phyloP scores from a whole-genome alignment of 2,329 filamentous ascomycete genomes.

The Neoarthrinium moseri region DNA sequence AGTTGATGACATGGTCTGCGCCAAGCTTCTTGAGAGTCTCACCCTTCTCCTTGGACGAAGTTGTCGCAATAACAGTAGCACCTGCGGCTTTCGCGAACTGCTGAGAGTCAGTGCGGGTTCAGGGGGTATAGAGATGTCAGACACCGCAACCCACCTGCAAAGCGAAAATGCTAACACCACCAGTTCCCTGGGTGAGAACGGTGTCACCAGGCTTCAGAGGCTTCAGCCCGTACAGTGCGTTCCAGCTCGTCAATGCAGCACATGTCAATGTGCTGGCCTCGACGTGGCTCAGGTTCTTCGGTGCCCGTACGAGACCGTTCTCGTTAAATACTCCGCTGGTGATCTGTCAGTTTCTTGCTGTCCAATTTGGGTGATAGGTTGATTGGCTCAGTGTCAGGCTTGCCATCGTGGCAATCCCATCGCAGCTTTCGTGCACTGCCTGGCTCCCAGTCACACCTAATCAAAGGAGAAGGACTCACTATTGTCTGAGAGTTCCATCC shows the following conservation, averaged over 20 bases:
- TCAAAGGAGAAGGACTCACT: no score
- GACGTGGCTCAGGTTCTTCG: constrained; percentile 49
- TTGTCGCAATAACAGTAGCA: constrained; percentile 48
- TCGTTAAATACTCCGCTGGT: constrained; percentile 25
- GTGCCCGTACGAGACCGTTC: constrained; percentile 63
- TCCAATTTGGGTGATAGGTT: no score
- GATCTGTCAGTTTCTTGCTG: no score
- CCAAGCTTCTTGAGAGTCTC: constrained; percentile 43
- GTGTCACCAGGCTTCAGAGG: constrained; percentile 52
- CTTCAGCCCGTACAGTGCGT: constrained; percentile 38
- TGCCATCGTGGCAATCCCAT: no score
- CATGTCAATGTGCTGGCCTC: constrained; percentile 60
- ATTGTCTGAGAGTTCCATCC: constrained; percentile 67
- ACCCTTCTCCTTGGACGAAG: constrained; percentile 43
- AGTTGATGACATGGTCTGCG: constrained; percentile 50
- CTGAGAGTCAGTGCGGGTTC: no score
- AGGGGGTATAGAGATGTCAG: no score
- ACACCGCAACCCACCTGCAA: constrained; percentile 46
- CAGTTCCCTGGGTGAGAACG: constrained; percentile 70
- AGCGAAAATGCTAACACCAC: constrained; percentile 66
- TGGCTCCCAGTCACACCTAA: no score
- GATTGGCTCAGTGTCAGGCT: no score
- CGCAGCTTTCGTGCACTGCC: no score
- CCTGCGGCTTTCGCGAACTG: constrained; percentile 48
- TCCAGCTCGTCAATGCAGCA: constrained; percentile 62